A percentile compares a stretch with the other conserved stretches of the same genome.
Conservation (phyloP, 768 basidiomycete genomes). For the Rhizopogon vinicolor region DNA sequence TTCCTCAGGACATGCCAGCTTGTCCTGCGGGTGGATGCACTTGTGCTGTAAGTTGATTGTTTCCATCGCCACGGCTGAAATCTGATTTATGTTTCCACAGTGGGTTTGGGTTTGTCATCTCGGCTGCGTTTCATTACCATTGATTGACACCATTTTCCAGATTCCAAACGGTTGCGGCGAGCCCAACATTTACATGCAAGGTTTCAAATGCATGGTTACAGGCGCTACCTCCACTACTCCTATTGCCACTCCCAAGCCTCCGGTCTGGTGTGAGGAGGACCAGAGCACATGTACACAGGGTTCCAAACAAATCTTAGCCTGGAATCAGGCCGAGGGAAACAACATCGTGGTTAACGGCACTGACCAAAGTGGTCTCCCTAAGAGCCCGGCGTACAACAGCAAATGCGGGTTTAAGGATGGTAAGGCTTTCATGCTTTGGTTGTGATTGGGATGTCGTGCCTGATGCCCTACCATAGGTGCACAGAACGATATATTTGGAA, state of each 20-base stretch:
- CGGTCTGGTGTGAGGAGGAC: conserved; percentile 51
- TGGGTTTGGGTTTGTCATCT: conserved; percentile 45
- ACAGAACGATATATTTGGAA: conserved; percentile 8
- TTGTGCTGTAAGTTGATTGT: conserved; percentile 35
- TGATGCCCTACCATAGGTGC: conserved; percentile 1
- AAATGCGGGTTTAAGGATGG: conserved; percentile 47
- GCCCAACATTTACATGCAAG: conserved; percentile 47
- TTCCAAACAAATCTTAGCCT: conserved; percentile 53
- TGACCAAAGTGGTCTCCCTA: conserved; percentile 34
- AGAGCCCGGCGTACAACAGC: conserved; percentile 45
- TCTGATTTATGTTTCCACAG: conserved; percentile 17
- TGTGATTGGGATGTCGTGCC: not conserved
- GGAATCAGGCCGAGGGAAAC: conserved; percentile 46
- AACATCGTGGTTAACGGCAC: conserved; percentile 41
- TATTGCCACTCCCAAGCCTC: conserved; percentile 37
- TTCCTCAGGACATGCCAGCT: conserved; percentile 43
- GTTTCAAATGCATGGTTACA: conserved; percentile 47
- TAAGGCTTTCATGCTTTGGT: conserved; percentile 15
- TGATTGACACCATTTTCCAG: not conserved
- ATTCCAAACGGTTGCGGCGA: conserved; percentile 39
- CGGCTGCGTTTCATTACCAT: not conserved
- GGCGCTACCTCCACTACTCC: conserved; percentile 35
- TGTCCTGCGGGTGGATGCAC: conserved; percentile 49
- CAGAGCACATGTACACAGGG: conserved; percentile 38
- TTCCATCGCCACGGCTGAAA: not conserved